phyloP scores from a whole-genome alignment of 768 basidiomycete species.

The Panellus pusillus region DNA sequence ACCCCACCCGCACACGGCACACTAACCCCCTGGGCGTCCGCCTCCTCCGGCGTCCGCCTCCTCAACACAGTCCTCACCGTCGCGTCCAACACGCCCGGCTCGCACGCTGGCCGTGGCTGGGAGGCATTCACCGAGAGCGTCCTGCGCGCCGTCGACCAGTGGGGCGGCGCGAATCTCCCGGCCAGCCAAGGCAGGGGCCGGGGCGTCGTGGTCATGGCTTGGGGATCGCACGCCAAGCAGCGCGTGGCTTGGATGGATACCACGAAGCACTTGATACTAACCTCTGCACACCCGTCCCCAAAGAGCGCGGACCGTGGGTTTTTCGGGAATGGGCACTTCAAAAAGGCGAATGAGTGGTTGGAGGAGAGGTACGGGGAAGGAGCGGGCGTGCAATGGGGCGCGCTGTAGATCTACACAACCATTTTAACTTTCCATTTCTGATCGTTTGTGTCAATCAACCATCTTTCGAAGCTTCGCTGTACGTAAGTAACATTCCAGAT shows the following conservation, averaged over 20 bases:
- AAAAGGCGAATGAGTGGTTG: slow-evolving; percentile 85
- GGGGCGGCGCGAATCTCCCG: slow-evolving; percentile 70
- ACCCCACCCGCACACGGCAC: slow-evolving; percentile 81
- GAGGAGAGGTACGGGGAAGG: slow-evolving; percentile 72
- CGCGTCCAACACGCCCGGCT: slow-evolving; percentile 68
- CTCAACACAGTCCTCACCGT: slow-evolving; percentile 95
- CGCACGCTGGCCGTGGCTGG: slow-evolving; percentile 88
- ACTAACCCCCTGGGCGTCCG: slow-evolving; percentile 69
- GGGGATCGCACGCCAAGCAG: slow-evolving; percentile 88
- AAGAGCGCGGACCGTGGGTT: slow-evolving; percentile 58
- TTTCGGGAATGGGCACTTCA: slow-evolving; percentile 76
- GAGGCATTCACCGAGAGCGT: slow-evolving; percentile 85
- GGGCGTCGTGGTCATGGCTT: slow-evolving; percentile 80
- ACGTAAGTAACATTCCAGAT: no score
- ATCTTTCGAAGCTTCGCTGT: neutral
- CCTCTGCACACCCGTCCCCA: slow-evolving; percentile 21
- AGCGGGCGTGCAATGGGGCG: slow-evolving; percentile 62
- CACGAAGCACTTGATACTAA: slow-evolving; percentile 80
- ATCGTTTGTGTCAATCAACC: neutral
- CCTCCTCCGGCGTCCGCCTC: slow-evolving; percentile 77
- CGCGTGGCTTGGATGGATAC: slow-evolving; percentile 74
- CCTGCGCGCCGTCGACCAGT: slow-evolving; percentile 72
- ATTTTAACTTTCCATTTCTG: no score
- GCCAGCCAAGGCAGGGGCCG: slow-evolving; percentile 52
- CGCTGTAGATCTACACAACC: neutral